A percentile compares a stretch with the other conserved stretches of the same genome.
Conservation (phyloP, 1,284 basidiomycete species). For the Cutaneotrichosporon mucoides region DNA sequence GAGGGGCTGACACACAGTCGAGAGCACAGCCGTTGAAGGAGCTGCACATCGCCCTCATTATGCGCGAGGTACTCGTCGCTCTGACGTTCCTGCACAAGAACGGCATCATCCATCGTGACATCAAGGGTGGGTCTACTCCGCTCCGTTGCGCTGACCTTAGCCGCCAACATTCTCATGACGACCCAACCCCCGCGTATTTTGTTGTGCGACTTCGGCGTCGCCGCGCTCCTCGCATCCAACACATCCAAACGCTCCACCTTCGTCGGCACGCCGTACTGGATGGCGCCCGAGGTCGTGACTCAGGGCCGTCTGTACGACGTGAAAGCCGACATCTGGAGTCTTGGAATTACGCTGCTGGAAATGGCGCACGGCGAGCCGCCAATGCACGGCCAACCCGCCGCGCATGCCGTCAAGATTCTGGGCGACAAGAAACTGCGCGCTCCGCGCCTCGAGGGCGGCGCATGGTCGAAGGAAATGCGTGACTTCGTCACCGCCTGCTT, state of each 20-base stretch:
- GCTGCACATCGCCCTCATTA: constrained; percentile 79
- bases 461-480: constrained; percentile 71
- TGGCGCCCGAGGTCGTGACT: constrained; percentile 95
- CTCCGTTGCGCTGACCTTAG: constrained; percentile 41
- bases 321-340: constrained; percentile 95
- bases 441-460: constrained; percentile 75
- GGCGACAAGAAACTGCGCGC: constrained; percentile 61
- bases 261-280: constrained; percentile 97
- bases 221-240: constrained; percentile 79
- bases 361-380: constrained; percentile 64
- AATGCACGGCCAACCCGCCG: constrained; percentile 74
- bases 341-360: constrained; percentile 91
- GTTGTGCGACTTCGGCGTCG: constrained; percentile 95
- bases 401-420: constrained; percentile 86
- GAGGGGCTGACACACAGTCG: constrained; percentile 60
- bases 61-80: constrained; percentile 81
- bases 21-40: constrained; percentile 82
- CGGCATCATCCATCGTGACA: constrained; percentile 89
- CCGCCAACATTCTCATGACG: constrained; percentile 89
- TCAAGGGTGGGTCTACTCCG: constrained; percentile 59
- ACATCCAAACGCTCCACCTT: constrained; percentile 90
- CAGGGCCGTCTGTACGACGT: constrained; percentile 84
- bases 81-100: constrained; percentile 86
- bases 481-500: constrained; percentile 86
- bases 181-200: constrained; percentile 75